Evolutionary conservation across 352 stramenopile species (phyloP), one percentile per base, ranked within the genome.

Genomic region (Globisporangium nodosum): DNA sequence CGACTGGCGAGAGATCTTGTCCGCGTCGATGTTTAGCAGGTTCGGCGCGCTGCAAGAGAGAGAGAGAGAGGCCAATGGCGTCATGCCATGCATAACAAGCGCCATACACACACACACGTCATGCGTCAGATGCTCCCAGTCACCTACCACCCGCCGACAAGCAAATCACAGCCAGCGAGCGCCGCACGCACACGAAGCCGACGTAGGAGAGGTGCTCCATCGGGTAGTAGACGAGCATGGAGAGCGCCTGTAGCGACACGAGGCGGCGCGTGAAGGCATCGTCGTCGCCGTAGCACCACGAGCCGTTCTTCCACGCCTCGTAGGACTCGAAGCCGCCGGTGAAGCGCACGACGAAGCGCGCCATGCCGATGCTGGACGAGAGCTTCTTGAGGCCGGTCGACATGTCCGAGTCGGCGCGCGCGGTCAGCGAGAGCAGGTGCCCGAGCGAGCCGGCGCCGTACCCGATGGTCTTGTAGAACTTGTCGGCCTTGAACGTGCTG

Each of bases 181-280:
- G 8, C 39, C 39, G 39, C 39, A 43, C 39, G 39, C 16, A 43
- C 39, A 43, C 39, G 16, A 18, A 43, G 4, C 85, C 85, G 31
- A 94, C 60, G 61, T 90, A 94, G 51, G 85, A 90, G 37, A 88
- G 66, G 65, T 94, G 82, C 58, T 94, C 82, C 42, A 94, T 66
- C n/a, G 85, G 85, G 68, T 94, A 90, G 69, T 94, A 94, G 9
- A 87, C 61, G 40, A 94, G 61, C 85, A 94, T 94, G 20, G 81
- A 90, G 63, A 88, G 75, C 56, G 78, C 73, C 60, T 94, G 80
- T 5, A 89, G 56, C 47, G 63, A 75, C 48, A 92, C 85, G 46
- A 94, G 49, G 18, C 66, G 64, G 40, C 75, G 69, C 51, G 88
- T 62, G 61, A 77, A 58, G 13, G 83, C 78, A 62, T 85, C 76